These are phyloP conservation scores for Colletotrichum truncatum DNA, from an alignment of 2,329 filamentous ascomycete genomes.

Conservation along the genomic window DNA sequence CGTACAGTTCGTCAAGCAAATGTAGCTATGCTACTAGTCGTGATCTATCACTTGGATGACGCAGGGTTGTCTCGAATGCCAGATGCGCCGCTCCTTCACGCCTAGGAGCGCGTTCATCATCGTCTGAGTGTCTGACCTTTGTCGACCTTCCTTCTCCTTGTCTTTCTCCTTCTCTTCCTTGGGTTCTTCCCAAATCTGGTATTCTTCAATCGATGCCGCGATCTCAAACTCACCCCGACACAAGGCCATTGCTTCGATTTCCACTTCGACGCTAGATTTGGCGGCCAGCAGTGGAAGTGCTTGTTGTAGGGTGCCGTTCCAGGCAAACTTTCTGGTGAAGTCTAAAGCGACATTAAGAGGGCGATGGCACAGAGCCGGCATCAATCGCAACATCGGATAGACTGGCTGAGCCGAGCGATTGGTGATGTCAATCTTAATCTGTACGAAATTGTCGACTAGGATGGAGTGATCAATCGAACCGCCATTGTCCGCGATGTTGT, in stretches of 20 bases:
- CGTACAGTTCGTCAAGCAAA: slow-evolving; percentile 18
- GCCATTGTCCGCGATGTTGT: slow-evolving; percentile 32
- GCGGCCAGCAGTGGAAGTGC: slow-evolving; percentile 71
- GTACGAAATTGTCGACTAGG: slow-evolving; percentile 71
- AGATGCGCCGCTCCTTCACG: slow-evolving; percentile 68
- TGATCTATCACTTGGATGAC: slow-evolving; percentile 62
- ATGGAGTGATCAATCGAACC: slow-evolving; percentile 37
- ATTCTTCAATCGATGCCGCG: slow-evolving; percentile 83
- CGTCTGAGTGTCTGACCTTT: slow-evolving; percentile 62
- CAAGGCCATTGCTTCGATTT: slow-evolving; percentile 77
- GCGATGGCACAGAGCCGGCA: slow-evolving; percentile 80
- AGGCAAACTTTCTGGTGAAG: slow-evolving; percentile 81
- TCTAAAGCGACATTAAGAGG: slow-evolving; percentile 79
- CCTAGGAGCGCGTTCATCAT: slow-evolving; percentile 69
- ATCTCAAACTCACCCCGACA: slow-evolving; percentile 87
- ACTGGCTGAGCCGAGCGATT: slow-evolving; percentile 78
- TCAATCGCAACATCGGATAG: slow-evolving; percentile 76
- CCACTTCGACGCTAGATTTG: slow-evolving; percentile 66
- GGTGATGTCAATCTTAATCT: slow-evolving; percentile 74
- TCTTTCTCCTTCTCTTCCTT: slow-evolving; percentile 40
- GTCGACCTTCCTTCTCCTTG: slow-evolving; percentile 42
- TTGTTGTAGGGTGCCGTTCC: slow-evolving; percentile 86
- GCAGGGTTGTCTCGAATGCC: slow-evolving; percentile 69
- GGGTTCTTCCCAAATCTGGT: slow-evolving; percentile 58
- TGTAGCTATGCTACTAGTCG: slow-evolving; percentile 22